Percentiles rank a stretch among this genome's conserved stretches.
phyloP scores from a whole-genome alignment of 2,329 filamentous ascomycete species.

The Tolypocladium paradoxum region DNA sequence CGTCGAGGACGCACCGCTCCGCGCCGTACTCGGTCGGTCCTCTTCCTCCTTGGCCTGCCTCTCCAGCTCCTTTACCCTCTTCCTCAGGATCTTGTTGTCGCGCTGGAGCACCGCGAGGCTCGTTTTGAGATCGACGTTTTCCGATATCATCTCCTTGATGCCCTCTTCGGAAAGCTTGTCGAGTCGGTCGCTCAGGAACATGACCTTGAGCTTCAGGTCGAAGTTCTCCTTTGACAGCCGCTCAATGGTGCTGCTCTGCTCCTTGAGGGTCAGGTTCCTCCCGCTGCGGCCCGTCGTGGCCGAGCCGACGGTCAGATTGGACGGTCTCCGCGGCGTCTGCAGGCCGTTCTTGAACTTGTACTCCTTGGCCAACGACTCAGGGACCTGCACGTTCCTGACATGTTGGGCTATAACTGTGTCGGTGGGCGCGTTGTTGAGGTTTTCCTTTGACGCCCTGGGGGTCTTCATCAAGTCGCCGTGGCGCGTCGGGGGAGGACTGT shows the following conservation, averaged over 20 bases:
- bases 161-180: constrained; percentile 92
- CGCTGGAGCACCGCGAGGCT: constrained; percentile 80
- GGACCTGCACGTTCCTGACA: constrained; percentile 81
- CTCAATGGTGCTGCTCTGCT: constrained; percentile 96
- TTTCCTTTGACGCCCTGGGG: constrained; percentile 50
- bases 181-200: constrained; percentile 88
- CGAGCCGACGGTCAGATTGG: constrained; percentile 30
- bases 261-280: constrained; percentile 78
- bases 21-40: constrained; percentile 48
- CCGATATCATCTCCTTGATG: constrained; percentile 94
- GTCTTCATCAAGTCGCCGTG: constrained; percentile 50
- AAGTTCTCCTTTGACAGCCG: constrained; percentile 96
- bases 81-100: constrained; percentile 75
- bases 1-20: constrained; percentile 44
- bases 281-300: constrained; percentile 43
- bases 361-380: constrained; percentile 76
- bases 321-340: constrained; percentile 44
- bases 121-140: constrained; percentile 92
- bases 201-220: constrained; percentile 91
- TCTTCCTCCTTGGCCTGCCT: constrained; percentile 62
- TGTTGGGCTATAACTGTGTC: constrained; percentile 84
- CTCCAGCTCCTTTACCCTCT: constrained; percentile 77
- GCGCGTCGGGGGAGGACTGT: constrained; percentile 27
- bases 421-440: constrained; percentile 53
- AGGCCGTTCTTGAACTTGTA: constrained; percentile 67